Evolutionary conservation across 208 protist genomes (phyloP), one percentile per base, ranked within the genome.

Genomic region (Crithidia brevicula): DNA sequence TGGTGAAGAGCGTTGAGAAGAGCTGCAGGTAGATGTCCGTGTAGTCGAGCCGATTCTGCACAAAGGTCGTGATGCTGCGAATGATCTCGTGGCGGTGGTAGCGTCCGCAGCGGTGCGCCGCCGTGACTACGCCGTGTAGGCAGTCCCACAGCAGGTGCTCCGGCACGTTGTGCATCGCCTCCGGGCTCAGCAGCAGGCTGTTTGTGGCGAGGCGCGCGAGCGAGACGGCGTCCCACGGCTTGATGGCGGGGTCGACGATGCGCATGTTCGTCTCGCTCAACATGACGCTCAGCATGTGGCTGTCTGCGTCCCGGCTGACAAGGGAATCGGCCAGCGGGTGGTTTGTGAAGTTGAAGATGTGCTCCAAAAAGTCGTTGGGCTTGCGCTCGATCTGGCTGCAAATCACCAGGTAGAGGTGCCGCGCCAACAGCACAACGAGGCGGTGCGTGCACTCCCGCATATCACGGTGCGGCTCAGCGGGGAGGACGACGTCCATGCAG

Each of bases 361-460:
- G 71, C 47, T 91, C 74, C 43, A 89, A 62, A 38, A 88, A 76
- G 45, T 92, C 77, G 54, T 66, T 75, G 18, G 74, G 75, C 22
- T 75, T 72, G 33, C 30, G 53, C 20, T 83, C 69, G 23, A 75
- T 80, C 25, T 83, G 76, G 68, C 63, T 82, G 70, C 83, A 87
- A 11, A 93, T 79, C 51, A 89, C 77, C 16, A 96, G 83, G 78
- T 91, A 93, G 15, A 96, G 81, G 68, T 96, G 91, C 6, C 89
- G 91, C 2, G 88, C 84, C 43, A 96, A 72, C 8, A 93, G 65
- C 20, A 96, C 83, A 40, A 96, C 77, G 75, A 96, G 91, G n/a
- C 91, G 91, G 59, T 91, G 87, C 68, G 89, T 86, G 36, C 67
- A 84, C 22, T 74, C 79, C 22, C 47, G 38, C 58, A 92, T 67